Conservation (phyloP, 2,329 filamentous ascomycete genomes). For the Sarocladiaceae sp. region DNA sequence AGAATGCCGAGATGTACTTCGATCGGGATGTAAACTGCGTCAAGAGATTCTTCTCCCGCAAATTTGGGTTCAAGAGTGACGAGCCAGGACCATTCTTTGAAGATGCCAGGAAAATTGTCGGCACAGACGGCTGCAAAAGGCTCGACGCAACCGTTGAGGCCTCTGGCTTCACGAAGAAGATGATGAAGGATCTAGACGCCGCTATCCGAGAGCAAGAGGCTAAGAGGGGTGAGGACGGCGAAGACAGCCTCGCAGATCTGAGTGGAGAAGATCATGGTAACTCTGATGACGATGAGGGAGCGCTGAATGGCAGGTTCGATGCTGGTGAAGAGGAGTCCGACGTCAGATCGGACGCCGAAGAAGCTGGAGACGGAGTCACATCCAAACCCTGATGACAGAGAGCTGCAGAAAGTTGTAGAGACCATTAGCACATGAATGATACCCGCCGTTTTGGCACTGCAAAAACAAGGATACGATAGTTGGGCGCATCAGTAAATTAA, state of each 20-base stretch:
- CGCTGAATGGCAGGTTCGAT: constrained; percentile 6
- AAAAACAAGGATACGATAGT: background rate
- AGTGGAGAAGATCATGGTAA: constrained; percentile 17
- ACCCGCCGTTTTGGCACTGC: constrained; percentile 1
- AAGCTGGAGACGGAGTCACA: constrained; percentile 15
- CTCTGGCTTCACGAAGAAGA: constrained; percentile 94
- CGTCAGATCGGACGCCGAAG: constrained; percentile 1
- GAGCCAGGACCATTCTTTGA: constrained; percentile 80
- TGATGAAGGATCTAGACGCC: constrained; percentile 87
- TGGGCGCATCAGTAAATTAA: too few relatives aligned
- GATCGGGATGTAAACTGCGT: constrained; percentile 93
- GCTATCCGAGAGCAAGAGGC: constrained; percentile 58
- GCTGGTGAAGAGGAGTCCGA: constrained; percentile 4
- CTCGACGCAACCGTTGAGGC: constrained; percentile 88
- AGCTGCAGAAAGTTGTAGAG: background rate
- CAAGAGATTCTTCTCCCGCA: constrained; percentile 86
- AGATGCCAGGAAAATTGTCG: constrained; percentile 72
- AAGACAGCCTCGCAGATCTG: constrained; percentile 20
- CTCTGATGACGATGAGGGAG: constrained; percentile 8
- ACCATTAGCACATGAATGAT: constrained; percentile 1
- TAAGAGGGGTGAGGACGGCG: constrained; percentile 22
- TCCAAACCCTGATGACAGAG: constrained; percentile 14
- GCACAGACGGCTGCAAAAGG: constrained; percentile 60
- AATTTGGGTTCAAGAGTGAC: constrained; percentile 83
- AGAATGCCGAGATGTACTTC: constrained; percentile 95